phyloP scores from a whole-genome alignment of 768 basidiomycete species.

The Daedalea quercina region DNA sequence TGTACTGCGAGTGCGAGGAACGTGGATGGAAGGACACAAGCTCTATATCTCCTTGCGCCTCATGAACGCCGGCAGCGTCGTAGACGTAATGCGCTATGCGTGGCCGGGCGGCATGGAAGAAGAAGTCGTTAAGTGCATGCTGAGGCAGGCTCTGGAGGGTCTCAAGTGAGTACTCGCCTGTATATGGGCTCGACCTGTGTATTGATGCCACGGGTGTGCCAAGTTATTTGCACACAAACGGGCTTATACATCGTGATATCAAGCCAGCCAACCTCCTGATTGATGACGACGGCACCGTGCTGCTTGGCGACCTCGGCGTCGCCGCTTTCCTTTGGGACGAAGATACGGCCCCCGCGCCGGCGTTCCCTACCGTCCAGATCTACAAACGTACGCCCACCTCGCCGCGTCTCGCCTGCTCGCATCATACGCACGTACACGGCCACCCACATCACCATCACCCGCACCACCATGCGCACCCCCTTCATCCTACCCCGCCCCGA shows the following conservation, averaged over 20 bases:
- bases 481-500: conserved; percentile 32
- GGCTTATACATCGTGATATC: conserved; percentile 88
- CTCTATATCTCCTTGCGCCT: conserved; percentile 82
- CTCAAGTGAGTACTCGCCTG: conserved; percentile 56
- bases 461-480: conserved; percentile 18
- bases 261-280: conserved; percentile 93
- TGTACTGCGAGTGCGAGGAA: conserved; percentile 84
- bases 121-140: conserved; percentile 77
- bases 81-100: conserved; percentile 78
- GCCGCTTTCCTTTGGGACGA: conserved; percentile 80
- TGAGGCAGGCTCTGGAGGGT: conserved; percentile 84
- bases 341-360: conserved; percentile 21
- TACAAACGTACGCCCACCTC: conserved; percentile 5
- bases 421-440: conserved; percentile 4
- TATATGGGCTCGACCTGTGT: conserved; percentile 2
- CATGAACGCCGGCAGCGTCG: conserved; percentile 84
- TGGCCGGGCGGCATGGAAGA: conserved; percentile 91
- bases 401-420: conserved; percentile 13
- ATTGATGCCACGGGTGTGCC: neutral
- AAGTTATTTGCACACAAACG: conserved; percentile 84
- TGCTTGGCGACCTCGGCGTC: conserved; percentile 90
- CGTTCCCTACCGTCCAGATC: neutral
- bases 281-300: conserved; percentile 84
- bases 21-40: conserved; percentile 81
- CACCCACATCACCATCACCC: conserved; percentile 27